Conservation (phyloP, 2,329 filamentous ascomycete species). For the Fusarium tupiense region DNA sequence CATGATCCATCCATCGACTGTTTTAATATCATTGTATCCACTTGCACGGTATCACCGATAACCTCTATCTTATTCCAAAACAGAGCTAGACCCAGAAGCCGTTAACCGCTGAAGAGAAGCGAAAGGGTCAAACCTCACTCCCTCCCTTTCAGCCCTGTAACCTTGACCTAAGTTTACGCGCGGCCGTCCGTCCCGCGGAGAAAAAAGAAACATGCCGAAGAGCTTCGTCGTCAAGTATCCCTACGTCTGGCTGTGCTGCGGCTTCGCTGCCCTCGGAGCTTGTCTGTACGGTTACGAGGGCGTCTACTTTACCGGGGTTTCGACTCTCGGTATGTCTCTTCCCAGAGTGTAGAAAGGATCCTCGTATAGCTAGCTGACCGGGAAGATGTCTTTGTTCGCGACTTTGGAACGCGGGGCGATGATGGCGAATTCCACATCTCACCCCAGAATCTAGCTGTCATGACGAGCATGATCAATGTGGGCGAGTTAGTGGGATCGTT, state of each 20-base stretch:
- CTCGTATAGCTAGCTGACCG: not conserved
- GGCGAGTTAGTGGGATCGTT: slow-evolving; percentile 52
- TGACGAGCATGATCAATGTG: slow-evolving; percentile 53
- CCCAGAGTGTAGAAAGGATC: not conserved
- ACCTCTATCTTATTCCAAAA: not conserved
- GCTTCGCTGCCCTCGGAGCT: slow-evolving; percentile 50
- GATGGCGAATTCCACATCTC: slow-evolving; percentile 45
- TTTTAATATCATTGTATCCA: not conserved
- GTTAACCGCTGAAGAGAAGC: not conserved
- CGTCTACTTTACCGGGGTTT: slow-evolving; percentile 49
- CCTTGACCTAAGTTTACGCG: not conserved
- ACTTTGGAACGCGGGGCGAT: slow-evolving; percentile 44
- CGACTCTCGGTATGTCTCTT: slow-evolving; percentile 42
- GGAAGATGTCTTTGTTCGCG: slow-evolving; percentile 46
- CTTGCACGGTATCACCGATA: not conserved
- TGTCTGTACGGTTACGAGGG: slow-evolving; percentile 51
- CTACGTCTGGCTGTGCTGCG: slow-evolving; percentile 46
- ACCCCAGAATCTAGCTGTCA: slow-evolving; percentile 39
- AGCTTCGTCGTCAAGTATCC: slow-evolving; percentile 42
- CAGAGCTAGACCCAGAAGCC: slow-evolving; percentile 3
- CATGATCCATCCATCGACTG: not conserved
- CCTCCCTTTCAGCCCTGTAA: slow-evolving; percentile 23
- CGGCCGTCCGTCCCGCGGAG: not conserved
- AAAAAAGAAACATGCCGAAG: slow-evolving; percentile 9
- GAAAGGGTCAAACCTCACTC: not conserved